phyloP scores from a whole-genome alignment of 2,329 filamentous ascomycete genomes.

The Sclerotinia spermophila region DNA sequence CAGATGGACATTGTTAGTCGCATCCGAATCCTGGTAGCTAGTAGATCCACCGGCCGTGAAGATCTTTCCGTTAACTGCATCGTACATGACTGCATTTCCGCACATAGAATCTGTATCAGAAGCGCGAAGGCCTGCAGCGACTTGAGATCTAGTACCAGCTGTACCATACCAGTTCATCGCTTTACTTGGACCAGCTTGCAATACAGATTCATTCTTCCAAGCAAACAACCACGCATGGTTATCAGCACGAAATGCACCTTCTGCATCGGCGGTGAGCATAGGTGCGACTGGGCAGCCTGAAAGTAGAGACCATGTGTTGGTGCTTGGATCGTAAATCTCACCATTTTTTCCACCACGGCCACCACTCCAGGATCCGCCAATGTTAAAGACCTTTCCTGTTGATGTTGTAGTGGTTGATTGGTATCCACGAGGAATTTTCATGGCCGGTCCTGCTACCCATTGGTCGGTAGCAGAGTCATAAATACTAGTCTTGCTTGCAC shows the following conservation, averaged over 20 bases:
- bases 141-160: conserved; percentile 41
- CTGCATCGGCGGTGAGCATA: conserved; percentile 48
- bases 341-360: conserved; percentile 50
- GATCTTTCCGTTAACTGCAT: conserved; percentile 52
- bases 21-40: conserved; percentile 44
- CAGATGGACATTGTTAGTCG: conserved; percentile 46
- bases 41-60: conserved; percentile 49
- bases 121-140: conserved; percentile 43
- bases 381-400: conserved; percentile 51
- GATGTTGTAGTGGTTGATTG: conserved; percentile 14
- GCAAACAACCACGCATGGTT: conserved; percentile 49
- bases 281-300: conserved; percentile 43
- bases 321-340: conserved; percentile 48
- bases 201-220: conserved; percentile 30
- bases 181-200: conserved; percentile 35
- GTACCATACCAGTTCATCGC: conserved; percentile 57
- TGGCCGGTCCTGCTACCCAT: conserved; percentile 29
- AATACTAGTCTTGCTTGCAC: conserved; percentile 22
- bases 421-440: conserved; percentile 16
- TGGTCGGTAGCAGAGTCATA: conserved; percentile 16
- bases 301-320: conserved; percentile 47
- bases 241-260: conserved; percentile 45
- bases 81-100: conserved; percentile 55
- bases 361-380: conserved; percentile 54
- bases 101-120: conserved; percentile 51